A percentile compares a stretch with the other conserved stretches of the same genome.
Conservation (phyloP, 495 filamentous ascomycete genomes). For the Daldinia childiae region DNA sequence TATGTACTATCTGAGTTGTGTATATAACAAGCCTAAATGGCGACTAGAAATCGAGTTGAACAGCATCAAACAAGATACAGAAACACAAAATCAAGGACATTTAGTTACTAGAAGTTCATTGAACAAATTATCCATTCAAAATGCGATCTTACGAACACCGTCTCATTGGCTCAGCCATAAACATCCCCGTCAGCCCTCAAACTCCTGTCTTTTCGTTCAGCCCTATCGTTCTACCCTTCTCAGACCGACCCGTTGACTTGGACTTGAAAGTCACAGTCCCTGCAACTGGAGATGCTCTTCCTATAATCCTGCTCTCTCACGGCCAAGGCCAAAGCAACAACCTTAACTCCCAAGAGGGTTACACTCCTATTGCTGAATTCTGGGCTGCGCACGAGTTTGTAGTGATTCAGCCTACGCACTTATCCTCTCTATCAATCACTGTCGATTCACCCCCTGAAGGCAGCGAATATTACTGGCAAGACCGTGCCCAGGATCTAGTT, state of each 20-base stretch:
- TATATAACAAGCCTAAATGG: slow-evolving; percentile 16
- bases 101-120: neutral
- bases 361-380: slow-evolving; percentile 56
- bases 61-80: slow-evolving; percentile 3
- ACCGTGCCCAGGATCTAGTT: slow-evolving; percentile 50
- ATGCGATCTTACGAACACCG: slow-evolving; percentile 49
- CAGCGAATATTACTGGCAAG: slow-evolving; percentile 48
- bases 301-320: slow-evolving; percentile 56
- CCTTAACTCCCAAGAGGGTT: slow-evolving; percentile 57
- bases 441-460: slow-evolving; percentile 36
- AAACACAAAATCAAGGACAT: neutral
- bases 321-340: slow-evolving; percentile 54
- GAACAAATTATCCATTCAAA: slow-evolving; percentile 4
- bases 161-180: slow-evolving; percentile 51
- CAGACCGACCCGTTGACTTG: slow-evolving; percentile 46
- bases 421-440: slow-evolving; percentile 49
- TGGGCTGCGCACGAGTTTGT: slow-evolving; percentile 59
- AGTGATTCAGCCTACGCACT: slow-evolving; percentile 59
- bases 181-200: slow-evolving; percentile 47
- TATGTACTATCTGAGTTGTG: neutral
- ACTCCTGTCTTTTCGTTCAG: slow-evolving; percentile 52
- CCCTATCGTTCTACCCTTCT: slow-evolving; percentile 48
- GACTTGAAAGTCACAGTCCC: slow-evolving; percentile 49
- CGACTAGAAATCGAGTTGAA: neutral
- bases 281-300: slow-evolving; percentile 46